phyloP scores from a whole-genome alignment of 345 rosid species.

The Syzygium oleosum region DNA sequence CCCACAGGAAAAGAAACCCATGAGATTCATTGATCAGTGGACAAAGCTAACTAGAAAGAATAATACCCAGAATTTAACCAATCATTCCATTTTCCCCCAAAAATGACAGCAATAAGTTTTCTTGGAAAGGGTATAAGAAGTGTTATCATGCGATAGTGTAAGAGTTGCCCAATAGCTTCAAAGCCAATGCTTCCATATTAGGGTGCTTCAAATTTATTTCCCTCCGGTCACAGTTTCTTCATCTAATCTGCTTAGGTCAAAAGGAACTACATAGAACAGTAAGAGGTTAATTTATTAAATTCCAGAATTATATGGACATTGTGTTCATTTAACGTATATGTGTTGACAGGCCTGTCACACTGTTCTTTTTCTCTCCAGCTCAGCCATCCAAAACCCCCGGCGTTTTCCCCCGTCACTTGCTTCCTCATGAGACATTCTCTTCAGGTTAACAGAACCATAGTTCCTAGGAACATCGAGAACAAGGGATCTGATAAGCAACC shows the following conservation, averaged over 20 bases:
- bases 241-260: neutral
- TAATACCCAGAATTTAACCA: neutral
- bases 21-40: neutral
- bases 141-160: neutral
- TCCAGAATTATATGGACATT: neutral
- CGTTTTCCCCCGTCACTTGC: neutral
- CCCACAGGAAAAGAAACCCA: neutral
- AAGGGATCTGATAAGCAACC: neutral
- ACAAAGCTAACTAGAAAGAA: neutral
- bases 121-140: neutral
- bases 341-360: neutral
- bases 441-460: neutral
- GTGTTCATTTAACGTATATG: neutral
- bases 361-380: neutral
- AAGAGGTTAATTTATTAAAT: neutral
- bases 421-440: neutral
- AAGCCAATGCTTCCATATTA: neutral
- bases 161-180: neutral
- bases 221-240: neutral
- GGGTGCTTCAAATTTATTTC: neutral
- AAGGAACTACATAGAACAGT: neutral
- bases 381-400: neutral
- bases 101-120: neutral
- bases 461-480: neutral
- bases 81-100: neutral